A percentile compares a stretch with the other conserved stretches of the same genome.
These are phyloP conservation scores for Lactifluus echinatus DNA, from an alignment of 768 basidiomycete species.

Conservation along the genomic window DNA sequence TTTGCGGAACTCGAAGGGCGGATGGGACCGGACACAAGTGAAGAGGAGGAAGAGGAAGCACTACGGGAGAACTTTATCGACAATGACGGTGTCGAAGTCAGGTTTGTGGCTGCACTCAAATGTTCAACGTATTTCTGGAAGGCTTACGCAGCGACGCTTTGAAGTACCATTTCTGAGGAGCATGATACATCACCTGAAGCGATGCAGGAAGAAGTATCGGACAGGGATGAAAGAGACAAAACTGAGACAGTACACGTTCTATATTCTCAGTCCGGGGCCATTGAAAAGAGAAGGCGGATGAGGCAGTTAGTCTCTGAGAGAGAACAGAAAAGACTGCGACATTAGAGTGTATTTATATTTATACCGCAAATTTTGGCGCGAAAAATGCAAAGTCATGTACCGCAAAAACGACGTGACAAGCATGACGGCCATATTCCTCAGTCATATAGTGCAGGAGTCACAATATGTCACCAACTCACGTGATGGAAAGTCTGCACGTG, in stretches of 20 bases:
- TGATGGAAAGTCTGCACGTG: too few relatives aligned
- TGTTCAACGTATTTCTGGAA: background rate
- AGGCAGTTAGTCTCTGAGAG: background rate
- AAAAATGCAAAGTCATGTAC: too few relatives aligned
- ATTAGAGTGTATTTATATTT: too few relatives aligned
- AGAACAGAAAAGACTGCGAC: background rate
- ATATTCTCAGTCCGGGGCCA: background rate
- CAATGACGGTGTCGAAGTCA: constrained; percentile 17
- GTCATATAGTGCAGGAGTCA: too few relatives aligned
- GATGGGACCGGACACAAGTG: constrained; percentile 32
- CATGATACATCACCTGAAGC: background rate
- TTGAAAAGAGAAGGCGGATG: constrained; percentile 14
- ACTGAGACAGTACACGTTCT: background rate
- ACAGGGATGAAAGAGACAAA: background rate
- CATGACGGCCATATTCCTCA: too few relatives aligned
- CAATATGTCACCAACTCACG: too few relatives aligned
- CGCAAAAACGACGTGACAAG: too few relatives aligned
- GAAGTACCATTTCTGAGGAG: background rate
- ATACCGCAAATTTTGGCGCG: too few relatives aligned
- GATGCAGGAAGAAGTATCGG: background rate
- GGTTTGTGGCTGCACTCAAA: background rate
- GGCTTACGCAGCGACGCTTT: background rate
- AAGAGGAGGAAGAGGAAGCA: constrained; percentile 36
- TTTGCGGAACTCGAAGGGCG: constrained; percentile 33
- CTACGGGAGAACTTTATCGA: constrained; percentile 26